phyloP scores from a whole-genome alignment of 169 alveolate genomes.

The Cryptosporidium ryanae region DNA sequence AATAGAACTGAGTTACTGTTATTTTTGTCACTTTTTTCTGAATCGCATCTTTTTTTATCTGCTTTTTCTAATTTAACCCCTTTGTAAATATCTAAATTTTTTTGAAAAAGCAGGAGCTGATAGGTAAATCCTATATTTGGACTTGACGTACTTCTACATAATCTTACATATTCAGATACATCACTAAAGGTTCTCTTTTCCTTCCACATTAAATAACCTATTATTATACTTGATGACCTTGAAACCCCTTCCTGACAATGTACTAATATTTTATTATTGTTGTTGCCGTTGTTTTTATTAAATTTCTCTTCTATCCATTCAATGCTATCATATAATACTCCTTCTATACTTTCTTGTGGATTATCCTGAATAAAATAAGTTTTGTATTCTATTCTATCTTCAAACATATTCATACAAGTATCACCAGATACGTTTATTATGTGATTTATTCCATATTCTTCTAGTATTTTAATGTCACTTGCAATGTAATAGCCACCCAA shows the following conservation, averaged over 20 bases:
- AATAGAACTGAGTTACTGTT: neutral
- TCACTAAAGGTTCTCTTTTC: slow-evolving; percentile 63
- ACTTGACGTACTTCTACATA: slow-evolving; percentile 74
- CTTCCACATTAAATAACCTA: slow-evolving; percentile 79
- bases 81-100: neutral
- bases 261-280: slow-evolving; percentile 70
- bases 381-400: slow-evolving; percentile 34
- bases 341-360: slow-evolving; percentile 75
- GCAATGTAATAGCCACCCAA: slow-evolving; percentile 77
- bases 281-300: slow-evolving; percentile 1
- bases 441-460: slow-evolving; percentile 69
- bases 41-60: too few relatives aligned
- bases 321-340: slow-evolving; percentile 67
- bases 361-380: slow-evolving; percentile 76
- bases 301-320: slow-evolving; percentile 64
- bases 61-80: too few relatives aligned
- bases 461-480: slow-evolving; percentile 16
- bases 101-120: slow-evolving; percentile 72
- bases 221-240: slow-evolving; percentile 78
- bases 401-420: slow-evolving; percentile 70
- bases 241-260: slow-evolving; percentile 81
- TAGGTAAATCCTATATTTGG: slow-evolving; percentile 79
- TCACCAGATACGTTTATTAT: slow-evolving; percentile 76
- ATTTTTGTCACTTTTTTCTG: neutral
- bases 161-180: slow-evolving; percentile 80